Conservation (phyloP, 2,329 filamentous ascomycete genomes). For the Kalmusia sp. region DNA sequence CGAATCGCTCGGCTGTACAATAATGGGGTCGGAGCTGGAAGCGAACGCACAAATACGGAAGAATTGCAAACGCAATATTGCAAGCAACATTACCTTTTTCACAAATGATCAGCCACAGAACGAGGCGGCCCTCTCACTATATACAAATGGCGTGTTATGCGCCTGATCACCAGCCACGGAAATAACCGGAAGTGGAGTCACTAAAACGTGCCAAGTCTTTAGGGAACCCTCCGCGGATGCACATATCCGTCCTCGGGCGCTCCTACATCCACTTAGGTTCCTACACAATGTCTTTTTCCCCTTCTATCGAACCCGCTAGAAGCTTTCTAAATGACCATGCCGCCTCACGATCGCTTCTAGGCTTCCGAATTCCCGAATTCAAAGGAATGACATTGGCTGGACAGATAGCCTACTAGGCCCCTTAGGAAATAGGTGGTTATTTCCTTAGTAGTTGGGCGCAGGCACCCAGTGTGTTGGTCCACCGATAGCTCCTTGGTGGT, state of each 20-base stretch:
- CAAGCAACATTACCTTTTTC: neutral
- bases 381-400: neutral
- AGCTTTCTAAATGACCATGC: neutral
- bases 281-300: neutral
- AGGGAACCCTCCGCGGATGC: neutral
- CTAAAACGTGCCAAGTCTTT: neutral
- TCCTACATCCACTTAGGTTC: slow-evolving; percentile 1
- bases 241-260: neutral
- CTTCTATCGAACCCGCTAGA: neutral
- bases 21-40: neutral
- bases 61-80: neutral
- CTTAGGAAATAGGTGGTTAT: neutral
- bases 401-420: neutral
- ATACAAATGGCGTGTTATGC: neutral
- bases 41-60: neutral
- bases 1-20: neutral
- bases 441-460: neutral
- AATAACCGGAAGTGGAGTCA: neutral
- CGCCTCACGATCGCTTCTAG: neutral
- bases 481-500: neutral
- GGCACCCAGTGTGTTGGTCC: neutral
- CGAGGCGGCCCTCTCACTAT: neutral
- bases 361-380: neutral
- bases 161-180: neutral
- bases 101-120: neutral